Base-by-base conservation (phyloP, 345 rosid genomes). In the Carallia pectinifolia region DNA sequence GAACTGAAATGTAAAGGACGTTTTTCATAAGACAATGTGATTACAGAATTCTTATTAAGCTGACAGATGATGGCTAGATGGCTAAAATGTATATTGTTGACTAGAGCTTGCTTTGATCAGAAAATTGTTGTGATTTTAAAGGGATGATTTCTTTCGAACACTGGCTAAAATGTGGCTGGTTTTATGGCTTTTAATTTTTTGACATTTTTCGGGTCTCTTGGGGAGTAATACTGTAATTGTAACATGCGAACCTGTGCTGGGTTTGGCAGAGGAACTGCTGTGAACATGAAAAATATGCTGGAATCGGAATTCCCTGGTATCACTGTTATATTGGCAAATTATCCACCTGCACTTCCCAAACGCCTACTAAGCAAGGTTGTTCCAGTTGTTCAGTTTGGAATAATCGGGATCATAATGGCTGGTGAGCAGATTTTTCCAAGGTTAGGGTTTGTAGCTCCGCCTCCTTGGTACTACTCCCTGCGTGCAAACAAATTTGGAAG, bases 401-500 rank as follows among this genome's bases (percentile, higher is more conserved):
- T 77, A 33, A 58, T 77, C 47, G 80, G 80, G 37, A 29, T 77
- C 40, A 77, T 77, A 56, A 36, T 72, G 76, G 80, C 56, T 37
- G 80, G 80, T 17, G 80, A 77, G 58, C 80, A 77, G 13, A 77
- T 77, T 30, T 77, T 77, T 53, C 80, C 80, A 34, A 68, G 69
- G 70, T 31, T 77, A 36, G 80, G 80, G 40, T 77, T 67, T 68
- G 66, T 76, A 7, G 55, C 72, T 56, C 80, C 80, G 27, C 80
- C 80, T 64, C 63, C 64, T 3, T 77, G 80, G 80, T 77, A 67
- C 66, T 72, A 77, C 40, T 77, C 80, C 5, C 53, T 77, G 44
- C 76, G 80, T 18, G 80, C 80, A 18, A 77, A 77, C 58, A 77
- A 64, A 62, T 77, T 77, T 36, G 76, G 76, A 68, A 77, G 80